Base-by-base conservation (phyloP, 352 stramenopile species). In the Peronospora tabacina region DNA sequence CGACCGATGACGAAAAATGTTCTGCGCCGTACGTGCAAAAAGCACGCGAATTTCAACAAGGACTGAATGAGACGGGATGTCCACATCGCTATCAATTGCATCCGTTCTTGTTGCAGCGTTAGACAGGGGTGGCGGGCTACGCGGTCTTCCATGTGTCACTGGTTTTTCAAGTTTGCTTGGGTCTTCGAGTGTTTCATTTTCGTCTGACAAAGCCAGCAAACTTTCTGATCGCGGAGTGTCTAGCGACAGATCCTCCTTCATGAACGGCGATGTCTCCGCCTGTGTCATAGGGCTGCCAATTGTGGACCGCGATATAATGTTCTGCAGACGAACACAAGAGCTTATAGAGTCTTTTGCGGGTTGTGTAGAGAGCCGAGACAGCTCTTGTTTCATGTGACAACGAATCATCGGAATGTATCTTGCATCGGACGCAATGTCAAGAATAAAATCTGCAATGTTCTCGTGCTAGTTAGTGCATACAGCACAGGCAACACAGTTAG, bases 361-460 rank as follows among this genome's bases (percentile, higher is more conserved):
- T 22, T 46, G 55, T 29, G 40, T 40, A 29, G 56, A 49, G 0
- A 57, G 26, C 2, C 59, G 62, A 13, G 51, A 58, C 24, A 38
- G 39, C 11, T 70, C 72, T 6, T 37, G 36, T 41, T 77, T 74
- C 51, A 80, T 71, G 29, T 72, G 59, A 7, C 71, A 67, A 2
- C 68, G 71, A 17, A 87, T 74, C 44, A 70, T 72, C 7, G 70
- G 62, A 29, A 88, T 86, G 44, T 87, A 84, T 30, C 64, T 67
- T 5, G 63, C 52, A 36, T 90, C 61, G 5, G 70, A 76, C 15
- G 76, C 81, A 13, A 89, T 80, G 53, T 88, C 78, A 8, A 92
- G 52, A 41, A 92, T 82, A 49, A 88, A 88, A 35, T 90, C 81
- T 6, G 81, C 78, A 36, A 88, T 83, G 57, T 87, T 90, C 20